Percentiles rank a stretch among this genome's conserved stretches.
phyloP scores from a whole-genome alignment of 1,284 basidiomycete genomes.

The Puccinia sorghi region DNA sequence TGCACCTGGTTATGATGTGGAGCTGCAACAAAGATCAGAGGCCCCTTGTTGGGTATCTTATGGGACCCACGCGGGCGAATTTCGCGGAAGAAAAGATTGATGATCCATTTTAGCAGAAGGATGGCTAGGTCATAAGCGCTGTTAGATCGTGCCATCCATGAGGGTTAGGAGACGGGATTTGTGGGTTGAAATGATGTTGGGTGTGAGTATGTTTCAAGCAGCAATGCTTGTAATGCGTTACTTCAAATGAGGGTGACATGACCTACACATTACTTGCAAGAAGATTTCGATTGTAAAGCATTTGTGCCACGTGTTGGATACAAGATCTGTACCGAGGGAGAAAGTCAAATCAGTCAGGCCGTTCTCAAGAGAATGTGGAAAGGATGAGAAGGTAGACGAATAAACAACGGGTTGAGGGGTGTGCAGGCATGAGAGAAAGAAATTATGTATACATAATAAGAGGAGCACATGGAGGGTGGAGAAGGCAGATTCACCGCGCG shows the following conservation, averaged over 20 bases:
- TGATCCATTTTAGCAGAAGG: constrained; percentile 69
- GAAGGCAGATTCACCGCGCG: background rate
- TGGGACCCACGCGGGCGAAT: constrained; percentile 84
- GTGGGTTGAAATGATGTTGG: background rate
- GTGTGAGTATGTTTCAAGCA: background rate
- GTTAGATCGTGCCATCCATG: background rate
- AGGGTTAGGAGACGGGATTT: background rate
- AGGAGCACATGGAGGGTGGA: background rate
- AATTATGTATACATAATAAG: background rate
- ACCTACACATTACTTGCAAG: constrained; percentile 40
- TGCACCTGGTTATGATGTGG: constrained; percentile 88
- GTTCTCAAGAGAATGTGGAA: background rate
- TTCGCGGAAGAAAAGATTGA: constrained; percentile 96
- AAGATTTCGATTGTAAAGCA: constrained; percentile 38
- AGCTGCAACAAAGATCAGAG: constrained; percentile 93
- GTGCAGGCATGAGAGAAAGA: background rate
- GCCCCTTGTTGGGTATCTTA: constrained; percentile 87
- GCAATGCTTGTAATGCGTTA: too few relatives aligned
- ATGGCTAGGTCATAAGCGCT: constrained; percentile 58
- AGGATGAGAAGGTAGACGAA: background rate
- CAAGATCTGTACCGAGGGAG: background rate
- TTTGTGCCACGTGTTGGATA: constrained; percentile 21
- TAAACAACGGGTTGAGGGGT: background rate
- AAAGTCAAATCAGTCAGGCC: background rate
- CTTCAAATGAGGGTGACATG: background rate